Conservation (phyloP, 495 filamentous ascomycete genomes). For the Daldinia childiae region DNA sequence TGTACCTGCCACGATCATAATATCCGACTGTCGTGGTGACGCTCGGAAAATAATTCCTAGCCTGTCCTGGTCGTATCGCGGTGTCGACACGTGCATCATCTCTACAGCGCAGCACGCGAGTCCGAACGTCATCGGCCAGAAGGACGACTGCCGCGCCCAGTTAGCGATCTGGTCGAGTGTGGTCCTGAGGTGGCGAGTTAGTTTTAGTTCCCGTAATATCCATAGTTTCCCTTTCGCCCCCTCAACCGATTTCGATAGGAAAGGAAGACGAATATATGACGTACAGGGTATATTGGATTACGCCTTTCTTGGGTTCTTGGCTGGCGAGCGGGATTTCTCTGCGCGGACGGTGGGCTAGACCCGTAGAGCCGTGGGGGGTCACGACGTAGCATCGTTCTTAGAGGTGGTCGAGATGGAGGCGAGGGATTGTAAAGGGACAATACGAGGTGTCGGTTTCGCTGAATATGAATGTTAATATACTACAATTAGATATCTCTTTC, state of each 20-base stretch:
- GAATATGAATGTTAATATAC: slow-evolving; percentile 29
- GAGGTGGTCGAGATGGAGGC: slow-evolving; percentile 70
- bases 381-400: slow-evolving; percentile 63
- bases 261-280: slow-evolving; percentile 48
- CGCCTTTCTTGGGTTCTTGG: slow-evolving; percentile 93
- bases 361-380: slow-evolving; percentile 53
- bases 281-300: slow-evolving; percentile 96
- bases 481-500: not conserved
- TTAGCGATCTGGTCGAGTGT: slow-evolving; percentile 92
- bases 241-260: not conserved
- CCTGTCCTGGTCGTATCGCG: slow-evolving; percentile 95
- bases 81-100: slow-evolving; percentile 98
- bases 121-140: slow-evolving; percentile 99
- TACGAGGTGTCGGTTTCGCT: slow-evolving; percentile 70
- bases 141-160: slow-evolving; percentile 91
- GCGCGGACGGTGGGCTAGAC: slow-evolving; percentile 52
- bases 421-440: slow-evolving; percentile 66
- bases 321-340: slow-evolving; percentile 86
- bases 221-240: not conserved
- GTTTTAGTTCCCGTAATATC: not conserved
- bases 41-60: slow-evolving; percentile 98
- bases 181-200: slow-evolving; percentile 64
- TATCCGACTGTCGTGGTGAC: slow-evolving; percentile 92
- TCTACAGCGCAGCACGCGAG: slow-evolving; percentile 96
- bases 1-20: slow-evolving; percentile 97